These are phyloP conservation scores for Penicillium ochrochloron DNA, from an alignment of 495 filamentous ascomycete genomes.

Conservation along the genomic window DNA sequence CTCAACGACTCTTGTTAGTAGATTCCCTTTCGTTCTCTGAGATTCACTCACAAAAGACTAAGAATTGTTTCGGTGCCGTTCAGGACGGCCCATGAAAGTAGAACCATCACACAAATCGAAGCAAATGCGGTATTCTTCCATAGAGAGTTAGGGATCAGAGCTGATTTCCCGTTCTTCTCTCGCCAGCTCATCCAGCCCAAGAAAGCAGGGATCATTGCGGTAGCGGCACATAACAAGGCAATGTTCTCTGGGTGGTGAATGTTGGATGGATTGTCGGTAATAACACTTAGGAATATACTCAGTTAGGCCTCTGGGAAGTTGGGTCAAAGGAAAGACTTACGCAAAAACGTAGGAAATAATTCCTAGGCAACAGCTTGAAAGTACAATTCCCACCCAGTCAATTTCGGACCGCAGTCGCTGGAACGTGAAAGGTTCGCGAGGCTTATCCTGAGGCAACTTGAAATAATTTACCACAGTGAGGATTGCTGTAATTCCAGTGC, in stretches of 20 bases:
- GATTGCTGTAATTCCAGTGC: constrained; percentile 40
- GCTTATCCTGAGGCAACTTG: constrained; percentile 33
- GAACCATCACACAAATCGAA: constrained; percentile 54
- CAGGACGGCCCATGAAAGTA: constrained; percentile 52
- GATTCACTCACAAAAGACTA: constrained; percentile 57
- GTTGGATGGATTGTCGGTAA: constrained; percentile 42
- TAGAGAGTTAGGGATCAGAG: constrained; percentile 59
- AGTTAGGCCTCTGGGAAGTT: not conserved
- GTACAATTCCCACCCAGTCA: constrained; percentile 55
- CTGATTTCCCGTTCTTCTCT: constrained; percentile 44
- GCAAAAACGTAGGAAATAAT: constrained; percentile 54
- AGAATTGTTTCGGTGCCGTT: constrained; percentile 56
- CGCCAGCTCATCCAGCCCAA: constrained; percentile 50
- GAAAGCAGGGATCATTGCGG: constrained; percentile 49
- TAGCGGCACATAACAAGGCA: constrained; percentile 41
- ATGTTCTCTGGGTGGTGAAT: constrained; percentile 45
- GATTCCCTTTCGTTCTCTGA: too few relatives aligned
- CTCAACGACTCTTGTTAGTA: not conserved
- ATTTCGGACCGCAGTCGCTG: constrained; percentile 37
- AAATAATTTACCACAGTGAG: constrained; percentile 43
- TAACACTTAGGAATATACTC: constrained; percentile 32
- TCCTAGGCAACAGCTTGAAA: constrained; percentile 47
- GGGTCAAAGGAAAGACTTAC: constrained; percentile 25
- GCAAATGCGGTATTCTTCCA: constrained; percentile 58
- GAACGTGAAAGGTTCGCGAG: constrained; percentile 21